A percentile compares a stretch with the other conserved stretches of the same genome.
Conservation (phyloP, 78 protist species). For the Polysphondylium violaceum region DNA sequence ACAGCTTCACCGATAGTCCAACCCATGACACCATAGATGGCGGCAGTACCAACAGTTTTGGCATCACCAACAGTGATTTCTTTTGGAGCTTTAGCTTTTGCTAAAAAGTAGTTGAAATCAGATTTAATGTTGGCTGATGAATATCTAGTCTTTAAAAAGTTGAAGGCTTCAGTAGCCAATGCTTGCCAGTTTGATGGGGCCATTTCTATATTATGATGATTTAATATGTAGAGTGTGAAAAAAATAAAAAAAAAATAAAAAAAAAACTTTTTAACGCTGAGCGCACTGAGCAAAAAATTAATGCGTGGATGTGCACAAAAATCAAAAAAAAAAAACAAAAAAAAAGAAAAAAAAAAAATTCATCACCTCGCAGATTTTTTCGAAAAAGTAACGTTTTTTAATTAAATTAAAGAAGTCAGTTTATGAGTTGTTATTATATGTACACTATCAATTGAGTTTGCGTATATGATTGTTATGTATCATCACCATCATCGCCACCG, state of each 20-base stretch:
- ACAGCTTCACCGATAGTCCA: constrained; percentile 54
- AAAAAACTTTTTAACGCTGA: background rate
- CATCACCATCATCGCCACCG: no score
- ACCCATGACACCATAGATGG: background rate
- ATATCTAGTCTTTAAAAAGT: constrained; percentile 45
- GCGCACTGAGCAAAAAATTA: no score
- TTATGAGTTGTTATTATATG: no score
- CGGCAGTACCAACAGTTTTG: constrained; percentile 39
- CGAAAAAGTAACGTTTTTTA: no score
- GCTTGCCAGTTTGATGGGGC: constrained; percentile 32
- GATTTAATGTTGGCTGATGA: constrained; percentile 40
- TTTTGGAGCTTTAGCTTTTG: constrained; percentile 43
- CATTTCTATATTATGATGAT: background rate
- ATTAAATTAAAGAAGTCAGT: no score
- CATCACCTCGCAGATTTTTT: no score
- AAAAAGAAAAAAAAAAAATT: no score
- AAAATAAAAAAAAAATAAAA: constrained; percentile 1
- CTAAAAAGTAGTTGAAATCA: constrained; percentile 21
- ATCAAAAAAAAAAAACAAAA: no score
- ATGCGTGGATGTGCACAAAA: no score
- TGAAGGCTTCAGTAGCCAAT: constrained; percentile 22
- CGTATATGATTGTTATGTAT: no score
- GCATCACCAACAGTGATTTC: constrained; percentile 71
- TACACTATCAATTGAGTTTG: no score
- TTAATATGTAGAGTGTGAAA: background rate